A percentile compares a stretch with the other conserved stretches of the same genome.
These are phyloP conservation scores for Urostyla sp. DNA, from an alignment of 73 alveolate genomes.

Conservation along the genomic window DNA sequence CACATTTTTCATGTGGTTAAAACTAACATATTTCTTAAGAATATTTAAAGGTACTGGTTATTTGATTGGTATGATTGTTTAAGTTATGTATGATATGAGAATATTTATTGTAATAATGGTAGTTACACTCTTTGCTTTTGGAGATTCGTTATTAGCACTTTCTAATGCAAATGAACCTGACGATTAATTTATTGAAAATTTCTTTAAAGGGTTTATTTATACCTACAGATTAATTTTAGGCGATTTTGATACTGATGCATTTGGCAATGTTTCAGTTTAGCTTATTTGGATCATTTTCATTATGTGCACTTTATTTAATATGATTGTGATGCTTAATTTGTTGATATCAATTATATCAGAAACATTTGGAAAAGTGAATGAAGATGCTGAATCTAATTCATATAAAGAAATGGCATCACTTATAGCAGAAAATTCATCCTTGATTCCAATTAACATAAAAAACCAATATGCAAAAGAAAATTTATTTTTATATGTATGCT, in stretches of 20 bases:
- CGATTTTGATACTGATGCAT: conserved; percentile 56
- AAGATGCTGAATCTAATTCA: background rate
- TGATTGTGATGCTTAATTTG: conserved; percentile 62
- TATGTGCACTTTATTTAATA: conserved; percentile 40
- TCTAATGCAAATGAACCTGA: conserved; percentile 29
- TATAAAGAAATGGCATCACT: conserved; percentile 47
- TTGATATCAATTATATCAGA: conserved; percentile 59
- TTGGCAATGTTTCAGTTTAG: background rate
- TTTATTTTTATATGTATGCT: too few relatives aligned
- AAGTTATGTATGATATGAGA: conserved; percentile 39
- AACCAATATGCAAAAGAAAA: background rate
- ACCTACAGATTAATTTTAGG: conserved; percentile 52
- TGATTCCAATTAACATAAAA: conserved; percentile 16
- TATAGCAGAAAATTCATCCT: conserved; percentile 49
- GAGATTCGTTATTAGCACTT: conserved; percentile 10
- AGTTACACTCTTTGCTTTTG: conserved; percentile 48
- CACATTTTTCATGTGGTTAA: conserved; percentile 52
- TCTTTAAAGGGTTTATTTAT: conserved; percentile 5
- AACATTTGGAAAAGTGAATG: conserved; percentile 29
- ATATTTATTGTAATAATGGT: conserved; percentile 48
- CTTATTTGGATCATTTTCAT: conserved; percentile 19
- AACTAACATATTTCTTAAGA: conserved; percentile 58
- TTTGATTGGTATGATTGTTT: conserved; percentile 62
- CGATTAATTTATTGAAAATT: background rate
- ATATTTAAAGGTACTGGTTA: conserved; percentile 53